phyloP scores from a whole-genome alignment of 2,329 filamentous ascomycete genomes.

The Cordyceps javanica region DNA sequence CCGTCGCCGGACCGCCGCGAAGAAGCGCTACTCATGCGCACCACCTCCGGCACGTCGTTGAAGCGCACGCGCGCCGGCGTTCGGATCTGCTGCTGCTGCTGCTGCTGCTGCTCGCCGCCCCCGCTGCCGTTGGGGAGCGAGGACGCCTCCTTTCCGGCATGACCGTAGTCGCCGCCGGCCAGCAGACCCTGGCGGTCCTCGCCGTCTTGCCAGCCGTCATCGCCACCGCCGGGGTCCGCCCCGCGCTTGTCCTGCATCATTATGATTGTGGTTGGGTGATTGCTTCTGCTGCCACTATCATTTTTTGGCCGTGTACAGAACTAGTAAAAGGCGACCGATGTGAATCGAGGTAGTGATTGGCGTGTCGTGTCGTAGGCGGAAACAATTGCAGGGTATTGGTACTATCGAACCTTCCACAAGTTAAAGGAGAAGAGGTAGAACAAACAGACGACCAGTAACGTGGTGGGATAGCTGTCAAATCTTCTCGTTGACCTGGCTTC shows the following conservation, averaged over 20 bases:
- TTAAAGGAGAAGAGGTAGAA: no score
- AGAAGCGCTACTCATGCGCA: slow-evolving; percentile 23
- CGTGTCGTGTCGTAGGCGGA: neutral
- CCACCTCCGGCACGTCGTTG: slow-evolving; percentile 47
- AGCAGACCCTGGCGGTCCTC: slow-evolving; percentile 21
- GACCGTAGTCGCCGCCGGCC: slow-evolving; percentile 16
- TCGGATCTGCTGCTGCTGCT: slow-evolving; percentile 17
- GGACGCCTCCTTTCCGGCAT: slow-evolving; percentile 6
- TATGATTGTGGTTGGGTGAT: slow-evolving; percentile 14
- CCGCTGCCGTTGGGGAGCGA: neutral
- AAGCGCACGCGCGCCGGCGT: slow-evolving; percentile 71
- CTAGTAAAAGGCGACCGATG: neutral
- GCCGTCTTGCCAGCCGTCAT: slow-evolving; percentile 13
- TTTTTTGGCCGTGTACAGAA: slow-evolving; percentile 9
- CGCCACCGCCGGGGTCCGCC: slow-evolving; percentile 1
- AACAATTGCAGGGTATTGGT: neutral
- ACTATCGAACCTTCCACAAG: neutral
- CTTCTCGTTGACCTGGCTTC: neutral
- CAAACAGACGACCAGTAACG: neutral
- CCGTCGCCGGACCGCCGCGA: slow-evolving; percentile 2
- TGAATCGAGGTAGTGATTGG: neutral
- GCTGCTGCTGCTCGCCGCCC: neutral
- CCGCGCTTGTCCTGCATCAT: slow-evolving; percentile 11
- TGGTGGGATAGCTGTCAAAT: neutral
- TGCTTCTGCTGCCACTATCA: slow-evolving; percentile 9